Evolutionary conservation across 805 yeast species (phyloP).

Genomic region (Pichia scutulata): DNA sequence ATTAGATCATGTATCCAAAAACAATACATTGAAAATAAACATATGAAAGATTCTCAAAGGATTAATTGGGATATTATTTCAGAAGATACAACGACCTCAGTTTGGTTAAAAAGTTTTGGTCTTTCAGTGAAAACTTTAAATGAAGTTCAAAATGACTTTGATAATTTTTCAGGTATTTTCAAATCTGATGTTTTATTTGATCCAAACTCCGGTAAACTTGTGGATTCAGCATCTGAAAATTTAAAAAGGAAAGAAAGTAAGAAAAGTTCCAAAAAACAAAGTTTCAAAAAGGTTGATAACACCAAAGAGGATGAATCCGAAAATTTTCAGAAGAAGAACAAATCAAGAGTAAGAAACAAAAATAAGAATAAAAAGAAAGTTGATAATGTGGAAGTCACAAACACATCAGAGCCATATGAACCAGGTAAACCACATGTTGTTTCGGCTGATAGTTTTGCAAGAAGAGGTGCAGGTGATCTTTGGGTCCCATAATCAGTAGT

Average conservation of each 20-base stretch:
- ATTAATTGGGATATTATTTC: constrained; percentile 50
- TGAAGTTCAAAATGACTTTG: constrained; percentile 39
- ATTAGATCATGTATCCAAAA: constrained; percentile 50
- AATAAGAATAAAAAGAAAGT: background rate
- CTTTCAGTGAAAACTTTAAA: constrained; percentile 43
- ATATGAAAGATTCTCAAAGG: constrained; percentile 11
- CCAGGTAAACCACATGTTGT: background rate
- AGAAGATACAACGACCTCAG: constrained; percentile 47
- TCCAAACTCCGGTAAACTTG: constrained; percentile 3
- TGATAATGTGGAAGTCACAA: background rate
- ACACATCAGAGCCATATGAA: background rate
- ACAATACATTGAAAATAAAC: constrained; percentile 34
- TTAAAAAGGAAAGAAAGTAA: background rate
- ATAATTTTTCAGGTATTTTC: constrained; percentile 13
- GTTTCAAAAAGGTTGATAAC: constrained; percentile 26
- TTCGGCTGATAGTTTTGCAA: constrained; percentile 40
- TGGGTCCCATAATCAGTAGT: constrained; percentile 40
- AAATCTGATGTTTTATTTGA: constrained; percentile 4
- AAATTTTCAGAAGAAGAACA: background rate
- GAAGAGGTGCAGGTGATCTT: constrained; percentile 52
- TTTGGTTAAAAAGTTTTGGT: constrained; percentile 50
- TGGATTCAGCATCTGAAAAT: background rate
- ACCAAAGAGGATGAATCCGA: background rate
- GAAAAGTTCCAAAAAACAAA: background rate
- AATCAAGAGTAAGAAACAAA: background rate